These are phyloP conservation scores for Pelargonium fulgidum DNA, from an alignment of 441 rosid genomes.

Conservation along the genomic window DNA sequence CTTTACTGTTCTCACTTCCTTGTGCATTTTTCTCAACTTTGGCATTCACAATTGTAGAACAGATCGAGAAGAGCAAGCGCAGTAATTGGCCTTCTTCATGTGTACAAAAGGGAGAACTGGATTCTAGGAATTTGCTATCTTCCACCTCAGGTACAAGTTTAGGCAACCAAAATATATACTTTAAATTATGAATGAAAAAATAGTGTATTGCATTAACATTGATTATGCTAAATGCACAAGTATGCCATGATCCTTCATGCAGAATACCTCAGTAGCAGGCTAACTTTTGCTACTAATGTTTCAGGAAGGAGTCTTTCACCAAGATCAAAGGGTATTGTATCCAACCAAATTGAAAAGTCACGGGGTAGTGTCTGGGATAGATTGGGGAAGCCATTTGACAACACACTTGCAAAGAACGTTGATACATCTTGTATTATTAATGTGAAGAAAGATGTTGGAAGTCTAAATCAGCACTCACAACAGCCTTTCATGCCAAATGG, in stretches of 20 bases:
- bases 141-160: slow-evolving; percentile 22
- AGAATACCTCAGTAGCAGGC: slow-evolving; percentile 1
- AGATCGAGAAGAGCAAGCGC: slow-evolving; percentile 15
- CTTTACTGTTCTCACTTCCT: neutral
- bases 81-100: slow-evolving; percentile 12
- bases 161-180: neutral
- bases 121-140: slow-evolving; percentile 11
- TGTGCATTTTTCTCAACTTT: slow-evolving; percentile 13
- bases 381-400: slow-evolving; percentile 21
- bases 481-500: slow-evolving; percentile 19
- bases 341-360: slow-evolving; percentile 16
- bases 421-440: slow-evolving; percentile 10
- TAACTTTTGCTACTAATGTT: slow-evolving; percentile 6
- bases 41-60: slow-evolving; percentile 12
- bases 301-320: slow-evolving; percentile 23
- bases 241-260: neutral
- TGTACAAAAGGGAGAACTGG: slow-evolving; percentile 23
- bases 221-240: neutral
- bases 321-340: slow-evolving; percentile 15
- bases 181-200: neutral
- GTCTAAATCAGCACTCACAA: slow-evolving; percentile 18
- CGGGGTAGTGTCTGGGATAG: slow-evolving; percentile 39
- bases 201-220: neutral
- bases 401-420: slow-evolving; percentile 2
- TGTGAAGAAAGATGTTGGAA: slow-evolving; percentile 17